Evolutionary conservation across 495 filamentous ascomycete genomes (phyloP).

Genomic region (Penicillium mononematosum): DNA sequence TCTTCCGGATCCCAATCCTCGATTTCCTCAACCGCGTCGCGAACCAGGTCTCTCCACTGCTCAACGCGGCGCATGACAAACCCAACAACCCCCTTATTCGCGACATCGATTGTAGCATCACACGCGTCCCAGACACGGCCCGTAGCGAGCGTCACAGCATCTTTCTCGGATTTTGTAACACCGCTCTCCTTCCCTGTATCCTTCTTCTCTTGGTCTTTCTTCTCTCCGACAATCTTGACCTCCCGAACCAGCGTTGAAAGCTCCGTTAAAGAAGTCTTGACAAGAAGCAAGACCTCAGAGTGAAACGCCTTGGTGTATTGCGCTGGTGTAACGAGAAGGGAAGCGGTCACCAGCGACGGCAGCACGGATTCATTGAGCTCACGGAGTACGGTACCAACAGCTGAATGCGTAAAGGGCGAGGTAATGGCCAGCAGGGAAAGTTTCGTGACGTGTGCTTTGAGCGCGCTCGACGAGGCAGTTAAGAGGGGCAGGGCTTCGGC

Average conservation of each 20-base stretch:
- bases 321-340: conserved; percentile 58
- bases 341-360: conserved; percentile 66
- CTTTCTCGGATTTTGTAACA: conserved; percentile 37
- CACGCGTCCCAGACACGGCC: conserved; percentile 62
- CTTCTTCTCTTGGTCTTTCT: conserved; percentile 26
- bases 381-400: conserved; percentile 63
- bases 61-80: conserved; percentile 61
- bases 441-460: conserved; percentile 81
- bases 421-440: conserved; percentile 82
- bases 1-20: conserved; percentile 80
- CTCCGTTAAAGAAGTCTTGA: conserved; percentile 39
- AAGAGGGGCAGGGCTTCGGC: conserved; percentile 57
- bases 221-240: conserved; percentile 31
- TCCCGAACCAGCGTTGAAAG: conserved; percentile 37
- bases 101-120: conserved; percentile 63
- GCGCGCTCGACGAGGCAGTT: conserved; percentile 60
- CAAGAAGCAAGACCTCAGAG: conserved; percentile 44
- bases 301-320: conserved; percentile 60
- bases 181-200: conserved; percentile 27
- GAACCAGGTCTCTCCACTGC: conserved; percentile 66
- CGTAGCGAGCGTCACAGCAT: conserved; percentile 41
- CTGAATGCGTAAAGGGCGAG: conserved; percentile 77
- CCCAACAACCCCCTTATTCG: conserved; percentile 62
- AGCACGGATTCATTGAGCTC: conserved; percentile 65
- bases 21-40: conserved; percentile 79